These are phyloP conservation scores for Neopestalotiopsis sp. DNA, from an alignment of 2,329 filamentous ascomycete species.

Conservation along the genomic window DNA sequence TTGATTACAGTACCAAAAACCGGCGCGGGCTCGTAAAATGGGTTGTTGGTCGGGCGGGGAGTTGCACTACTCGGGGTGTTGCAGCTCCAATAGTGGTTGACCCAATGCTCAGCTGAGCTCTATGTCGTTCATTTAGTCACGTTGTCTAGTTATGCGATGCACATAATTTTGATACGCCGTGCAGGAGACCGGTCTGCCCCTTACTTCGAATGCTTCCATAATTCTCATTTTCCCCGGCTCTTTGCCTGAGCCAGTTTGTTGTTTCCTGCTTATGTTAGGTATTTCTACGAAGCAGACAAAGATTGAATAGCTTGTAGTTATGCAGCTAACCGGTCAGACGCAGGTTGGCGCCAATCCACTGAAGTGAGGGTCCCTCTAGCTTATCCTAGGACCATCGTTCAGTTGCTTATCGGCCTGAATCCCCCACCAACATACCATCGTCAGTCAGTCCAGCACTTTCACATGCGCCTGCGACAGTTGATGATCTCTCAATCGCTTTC, in stretches of 20 bases:
- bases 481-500: background rate
- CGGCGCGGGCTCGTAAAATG: background rate
- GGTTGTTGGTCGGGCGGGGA: background rate
- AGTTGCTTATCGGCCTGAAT: background rate
- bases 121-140: too few species aligned
- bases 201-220: too few species aligned
- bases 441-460: background rate
- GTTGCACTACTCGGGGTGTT: background rate
- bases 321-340: too few species aligned
- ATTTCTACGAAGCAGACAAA: too few species aligned
- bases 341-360: background rate
- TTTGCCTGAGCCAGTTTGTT: too few species aligned
- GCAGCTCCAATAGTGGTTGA: background rate
- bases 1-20: background rate
- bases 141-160: too few species aligned
- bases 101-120: too few species aligned
- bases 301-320: too few species aligned
- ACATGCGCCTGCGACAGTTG: background rate
- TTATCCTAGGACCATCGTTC: background rate
- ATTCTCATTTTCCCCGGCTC: too few species aligned
- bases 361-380: background rate
- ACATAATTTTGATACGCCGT: too few species aligned
- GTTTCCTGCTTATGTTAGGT: too few species aligned
- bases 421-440: conserved; percentile 2
- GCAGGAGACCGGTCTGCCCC: too few species aligned